Evolutionary conservation across 768 basidiomycete species (phyloP), one percentile per base, ranked within the genome.

Genomic region (Boletales sp.): DNA sequence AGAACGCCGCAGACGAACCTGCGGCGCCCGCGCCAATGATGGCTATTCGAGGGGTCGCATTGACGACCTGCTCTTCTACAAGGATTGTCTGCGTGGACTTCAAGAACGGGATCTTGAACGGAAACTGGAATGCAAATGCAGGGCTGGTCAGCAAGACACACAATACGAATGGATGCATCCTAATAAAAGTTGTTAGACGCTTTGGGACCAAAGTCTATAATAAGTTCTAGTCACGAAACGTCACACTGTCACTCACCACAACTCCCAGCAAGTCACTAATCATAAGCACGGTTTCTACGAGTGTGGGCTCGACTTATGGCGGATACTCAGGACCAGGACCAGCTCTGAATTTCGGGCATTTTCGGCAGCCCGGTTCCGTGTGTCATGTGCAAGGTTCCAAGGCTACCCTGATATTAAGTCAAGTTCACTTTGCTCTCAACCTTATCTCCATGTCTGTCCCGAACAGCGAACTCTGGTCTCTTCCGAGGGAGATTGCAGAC

Each of bases 21-120:
- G 76, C 90, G 13, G 94, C 92, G 24, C 94, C 94, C 0, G 94
- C 93, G 15, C 94, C 94, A 47, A 97, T 81, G 61, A 97, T 83
- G 8, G 93, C 94, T 57, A 97, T 77, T 41, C 84, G 71, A 40
- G 83, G 79, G 0, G 73, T 44, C 48, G 45, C 52, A 53, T 38
- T 59, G 58, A 29, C 51, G 51, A 2, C 43, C 40, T 63, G 57
- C 34, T 59, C 53, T 42, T 61, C 59, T 18, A 24, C 42, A 21
- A 58, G 4, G 34, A 56, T 53, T 37, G 60, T 54, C 38, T 65
- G 51, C 27, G 63, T 71, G 39, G 66, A 56, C 40, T 75, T 74
- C 62, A 83, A 74, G 61, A 85, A 77, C 5, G 82, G 79, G 17
- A 85, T 49, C 43, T 72, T 69, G 63, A 86, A 86, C 13, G 83